Conservation (phyloP, 2,329 filamentous ascomycete genomes). For the Aspergillus viridinutans region DNA sequence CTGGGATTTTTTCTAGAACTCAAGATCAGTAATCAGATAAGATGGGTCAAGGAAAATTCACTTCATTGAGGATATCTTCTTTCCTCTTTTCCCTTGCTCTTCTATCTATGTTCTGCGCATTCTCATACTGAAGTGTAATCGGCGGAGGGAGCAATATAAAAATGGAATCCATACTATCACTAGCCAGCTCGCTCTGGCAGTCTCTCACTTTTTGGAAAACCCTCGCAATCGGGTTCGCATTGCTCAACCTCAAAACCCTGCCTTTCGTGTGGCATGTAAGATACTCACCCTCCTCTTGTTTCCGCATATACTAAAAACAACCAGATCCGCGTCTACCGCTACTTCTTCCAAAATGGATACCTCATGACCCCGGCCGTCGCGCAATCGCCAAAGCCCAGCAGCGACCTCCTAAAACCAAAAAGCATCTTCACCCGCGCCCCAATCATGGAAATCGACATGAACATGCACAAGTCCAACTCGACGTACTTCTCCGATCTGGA, state of each 20-base stretch:
- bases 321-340: constrained; percentile 56
- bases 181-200: constrained; percentile 10
- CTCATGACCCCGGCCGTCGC: constrained; percentile 38
- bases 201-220: constrained; percentile 20
- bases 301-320: neutral
- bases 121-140: neutral
- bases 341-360: constrained; percentile 51
- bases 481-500: constrained; percentile 86
- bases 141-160: too few relatives aligned
- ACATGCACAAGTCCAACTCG: constrained; percentile 72
- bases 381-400: constrained; percentile 38
- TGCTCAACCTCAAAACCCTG: constrained; percentile 26
- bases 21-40: neutral
- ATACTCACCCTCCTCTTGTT: neutral
- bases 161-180: constrained; percentile 11
- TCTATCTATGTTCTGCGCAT: neutral
- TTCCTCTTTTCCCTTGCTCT: too few relatives aligned
- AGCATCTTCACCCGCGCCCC: constrained; percentile 63
- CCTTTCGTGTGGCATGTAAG: constrained; percentile 31
- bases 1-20: neutral
- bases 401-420: constrained; percentile 62
- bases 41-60: neutral
- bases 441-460: constrained; percentile 75
- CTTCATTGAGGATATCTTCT: neutral
- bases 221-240: constrained; percentile 19